Conservation (phyloP, 106 monocot species). For the Allium fistulosum region DNA sequence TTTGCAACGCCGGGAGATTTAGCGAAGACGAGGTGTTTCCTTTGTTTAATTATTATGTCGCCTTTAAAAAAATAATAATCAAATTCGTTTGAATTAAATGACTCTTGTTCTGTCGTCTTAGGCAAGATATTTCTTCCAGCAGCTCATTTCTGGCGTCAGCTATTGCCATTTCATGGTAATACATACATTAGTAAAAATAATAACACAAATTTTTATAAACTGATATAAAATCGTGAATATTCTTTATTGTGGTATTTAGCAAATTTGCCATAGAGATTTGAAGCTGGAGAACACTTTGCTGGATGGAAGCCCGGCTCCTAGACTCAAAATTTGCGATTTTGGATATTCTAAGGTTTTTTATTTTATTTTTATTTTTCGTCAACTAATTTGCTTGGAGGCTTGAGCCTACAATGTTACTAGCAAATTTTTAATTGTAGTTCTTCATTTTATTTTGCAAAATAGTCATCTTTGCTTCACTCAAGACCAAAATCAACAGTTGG, state of each 20-base stretch:
- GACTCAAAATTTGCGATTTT: conserved; percentile 68
- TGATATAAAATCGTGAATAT: too few species aligned
- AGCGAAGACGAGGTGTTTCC: conserved; percentile 73
- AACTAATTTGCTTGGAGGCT: conserved; percentile 82
- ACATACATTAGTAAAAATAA: not conserved
- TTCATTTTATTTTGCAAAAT: not conserved
- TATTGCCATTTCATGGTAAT: conserved; percentile 84
- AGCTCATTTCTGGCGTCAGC: conserved; percentile 89
- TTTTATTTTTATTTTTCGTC: not conserved
- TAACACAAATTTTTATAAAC: too few species aligned
- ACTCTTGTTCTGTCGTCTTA: conserved; percentile 20
- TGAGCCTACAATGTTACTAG: conserved; percentile 14
- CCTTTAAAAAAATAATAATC: not conserved
- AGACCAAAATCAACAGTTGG: conserved; percentile 59
- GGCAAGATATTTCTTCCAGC: conserved; percentile 99
- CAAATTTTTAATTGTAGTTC: not conserved
- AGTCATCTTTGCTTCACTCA: conserved; percentile 63
- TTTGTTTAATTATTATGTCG: not conserved
- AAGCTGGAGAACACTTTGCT: conserved; percentile 17
- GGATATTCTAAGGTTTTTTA: conserved; percentile 54
- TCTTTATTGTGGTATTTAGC: conserved; percentile 4
- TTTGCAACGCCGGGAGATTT: conserved; percentile 78
- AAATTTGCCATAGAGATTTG: conserved; percentile 40
- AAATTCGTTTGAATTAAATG: not conserved
- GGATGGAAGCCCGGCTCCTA: conserved; percentile 24